phyloP scores from a whole-genome alignment of 2,329 filamentous ascomycete species.

The Aciculosporium take region DNA sequence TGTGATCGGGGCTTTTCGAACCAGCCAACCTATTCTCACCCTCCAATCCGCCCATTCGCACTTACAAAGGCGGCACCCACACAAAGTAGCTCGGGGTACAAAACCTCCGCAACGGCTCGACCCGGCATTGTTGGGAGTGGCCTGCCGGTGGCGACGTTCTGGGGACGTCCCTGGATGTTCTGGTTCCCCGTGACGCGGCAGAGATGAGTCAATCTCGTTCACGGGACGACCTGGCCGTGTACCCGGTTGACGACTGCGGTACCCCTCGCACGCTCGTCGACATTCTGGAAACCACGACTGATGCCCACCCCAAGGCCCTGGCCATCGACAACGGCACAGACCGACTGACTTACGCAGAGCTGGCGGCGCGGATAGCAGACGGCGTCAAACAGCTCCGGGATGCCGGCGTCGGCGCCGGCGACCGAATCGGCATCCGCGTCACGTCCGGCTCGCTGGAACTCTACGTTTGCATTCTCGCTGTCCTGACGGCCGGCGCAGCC shows the following conservation, averaged over 20 bases:
- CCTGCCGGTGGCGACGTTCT: background rate
- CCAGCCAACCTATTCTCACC: too few species aligned
- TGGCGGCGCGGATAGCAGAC: conserved; percentile 3
- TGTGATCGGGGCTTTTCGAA: too few species aligned
- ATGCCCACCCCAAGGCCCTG: conserved; percentile 3
- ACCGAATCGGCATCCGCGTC: conserved; percentile 10
- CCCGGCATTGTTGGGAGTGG: background rate
- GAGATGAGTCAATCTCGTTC: conserved; percentile 3
- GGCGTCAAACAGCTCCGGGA: conserved; percentile 5
- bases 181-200: background rate
- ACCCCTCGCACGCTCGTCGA: conserved; percentile 10
- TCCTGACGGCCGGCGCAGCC: conserved; percentile 10
- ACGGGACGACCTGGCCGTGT: conserved; percentile 5
- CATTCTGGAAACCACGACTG: conserved; percentile 8
- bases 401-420: conserved; percentile 8
- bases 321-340: conserved; percentile 10
- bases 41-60: too few species aligned
- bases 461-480: conserved; percentile 10
- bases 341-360: conserved; percentile 6
- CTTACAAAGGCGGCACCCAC: too few species aligned
- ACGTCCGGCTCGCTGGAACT: conserved; percentile 10
- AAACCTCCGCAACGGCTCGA: background rate
- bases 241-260: conserved; percentile 3
- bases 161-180: conserved; percentile 1
- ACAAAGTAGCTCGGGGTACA: too few species aligned